Evolutionary conservation across 345 rosid species (phyloP).

Genomic region (Pseudoturritis turrita): DNA sequence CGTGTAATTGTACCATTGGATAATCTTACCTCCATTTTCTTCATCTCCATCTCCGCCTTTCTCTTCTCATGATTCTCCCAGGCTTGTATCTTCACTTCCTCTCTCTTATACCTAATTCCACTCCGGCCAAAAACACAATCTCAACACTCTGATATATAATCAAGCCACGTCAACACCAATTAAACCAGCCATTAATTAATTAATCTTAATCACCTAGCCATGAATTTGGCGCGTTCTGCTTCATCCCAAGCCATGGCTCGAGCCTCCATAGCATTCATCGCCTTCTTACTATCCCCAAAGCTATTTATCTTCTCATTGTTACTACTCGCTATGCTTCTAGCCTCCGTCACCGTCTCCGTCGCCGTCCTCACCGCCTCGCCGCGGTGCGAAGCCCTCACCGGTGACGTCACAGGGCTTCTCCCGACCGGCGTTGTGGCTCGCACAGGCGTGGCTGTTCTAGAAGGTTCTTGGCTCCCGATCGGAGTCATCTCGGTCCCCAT

Average conservation of each 20-base stretch:
- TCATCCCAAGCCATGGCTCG: slow-evolving; percentile 91
- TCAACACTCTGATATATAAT: not conserved
- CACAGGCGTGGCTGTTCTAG: slow-evolving; percentile 79
- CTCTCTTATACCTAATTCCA: slow-evolving; percentile 72
- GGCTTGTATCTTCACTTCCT: slow-evolving; percentile 89
- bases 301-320: not conserved
- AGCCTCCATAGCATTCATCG: slow-evolving; percentile 53
- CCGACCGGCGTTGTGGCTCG: slow-evolving; percentile 71
- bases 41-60: slow-evolving; percentile 95
- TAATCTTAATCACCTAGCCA: slow-evolving; percentile 61
- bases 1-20: not conserved
- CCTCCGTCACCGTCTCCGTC: slow-evolving; percentile 2
- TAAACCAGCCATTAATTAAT: not conserved
- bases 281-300: slow-evolving; percentile 14
- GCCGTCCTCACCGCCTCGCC: slow-evolving; percentile 16
- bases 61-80: slow-evolving; percentile 97
- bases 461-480: slow-evolving; percentile 86
- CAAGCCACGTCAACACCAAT: not conserved
- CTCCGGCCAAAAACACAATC: not conserved
- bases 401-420: slow-evolving; percentile 78
- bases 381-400: slow-evolving; percentile 47
- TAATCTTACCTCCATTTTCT: slow-evolving; percentile 70
- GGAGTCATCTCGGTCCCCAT: slow-evolving; percentile 99
- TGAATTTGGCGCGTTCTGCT: slow-evolving; percentile 85
- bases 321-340: slow-evolving; percentile 11